A percentile compares a stretch with the other conserved stretches of the same genome.
phyloP scores from a whole-genome alignment of 441 rosid species.

The Syzygium malaccense region DNA sequence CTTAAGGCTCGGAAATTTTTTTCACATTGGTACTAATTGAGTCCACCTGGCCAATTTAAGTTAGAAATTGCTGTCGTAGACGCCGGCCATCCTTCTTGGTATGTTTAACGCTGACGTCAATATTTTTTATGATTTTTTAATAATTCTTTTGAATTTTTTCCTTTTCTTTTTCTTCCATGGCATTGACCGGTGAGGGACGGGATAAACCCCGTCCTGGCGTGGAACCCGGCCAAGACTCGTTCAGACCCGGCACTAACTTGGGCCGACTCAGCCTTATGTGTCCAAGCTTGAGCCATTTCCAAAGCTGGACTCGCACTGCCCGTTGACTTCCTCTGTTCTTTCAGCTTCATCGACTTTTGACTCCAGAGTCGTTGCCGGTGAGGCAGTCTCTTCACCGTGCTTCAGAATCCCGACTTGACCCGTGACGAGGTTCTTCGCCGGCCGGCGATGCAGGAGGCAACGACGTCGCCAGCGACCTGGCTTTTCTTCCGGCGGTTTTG shows the following conservation, averaged over 20 bases:
- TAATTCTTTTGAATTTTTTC: no score
- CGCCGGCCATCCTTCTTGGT: rapidly evolving
- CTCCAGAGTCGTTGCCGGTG: not conserved
- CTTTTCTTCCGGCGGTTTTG: constrained; percentile 37
- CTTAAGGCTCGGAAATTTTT: no score
- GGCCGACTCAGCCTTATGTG: constrained; percentile 22
- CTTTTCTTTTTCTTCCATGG: no score
- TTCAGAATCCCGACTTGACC: constrained; percentile 63
- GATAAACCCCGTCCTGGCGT: constrained; percentile 67
- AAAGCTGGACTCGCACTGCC: constrained; percentile 24
- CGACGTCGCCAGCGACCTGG: constrained; percentile 4
- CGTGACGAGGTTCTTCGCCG: constrained; percentile 10
- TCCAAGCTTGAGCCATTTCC: constrained; percentile 12
- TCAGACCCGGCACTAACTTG: not conserved
- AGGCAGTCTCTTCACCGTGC: constrained; percentile 45
- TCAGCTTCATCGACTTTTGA: constrained; percentile 15
- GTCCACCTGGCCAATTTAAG: no score
- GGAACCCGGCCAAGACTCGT: constrained; percentile 19
- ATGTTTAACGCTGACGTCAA: rapidly evolving
- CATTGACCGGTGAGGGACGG: constrained; percentile 44
- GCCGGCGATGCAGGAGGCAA: constrained; percentile 3
- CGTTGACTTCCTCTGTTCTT: constrained; percentile 11
- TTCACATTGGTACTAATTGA: no score
- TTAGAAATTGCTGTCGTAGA: no score
- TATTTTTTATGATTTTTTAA: no score